Evolutionary conservation across 108 stramenopile species (phyloP), one percentile per base, ranked within the genome.

Genomic region (Heterococcus sp.): DNA sequence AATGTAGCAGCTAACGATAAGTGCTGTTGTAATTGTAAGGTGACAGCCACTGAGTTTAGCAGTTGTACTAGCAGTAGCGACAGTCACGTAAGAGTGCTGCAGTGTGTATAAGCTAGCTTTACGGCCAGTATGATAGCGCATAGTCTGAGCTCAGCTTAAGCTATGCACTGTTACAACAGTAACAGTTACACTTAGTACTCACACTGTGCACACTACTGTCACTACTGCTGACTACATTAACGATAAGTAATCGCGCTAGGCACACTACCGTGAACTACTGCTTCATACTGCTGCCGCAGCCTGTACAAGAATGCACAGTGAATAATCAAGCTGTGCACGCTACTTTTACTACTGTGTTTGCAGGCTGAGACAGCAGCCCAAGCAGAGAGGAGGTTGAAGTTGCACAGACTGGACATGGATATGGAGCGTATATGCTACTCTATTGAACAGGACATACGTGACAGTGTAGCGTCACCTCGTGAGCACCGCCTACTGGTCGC

Each of bases 401-500:
- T 75, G 34, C 69, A 75, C 65, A 34, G 69, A 14, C 75, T 83
- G 35, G 82, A 75, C 75, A 74, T 75, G 29, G 96, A 97, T 72
- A 73, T 95, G 76, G 96, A 97, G 72, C 71, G 95, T 37, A 92
- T 95, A 28, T 95, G 92, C 73, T 91, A 91, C 33, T 95, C 94
- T 76, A 89, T 97, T 3, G 91, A 92, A 3, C 91, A 92, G 66
- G 73, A 74, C 65, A 82, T 82, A 28, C 40, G 38, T 0, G 81
- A 82, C 73, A 68, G 73, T 4, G 65, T 72, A 37, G 14, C 75
- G 39, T 75, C 83, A 5, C 71, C 37, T 36, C 75, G 76, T 3
- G 86, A 95, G 77, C 94, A 97, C 89, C 86, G 95, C 71, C 82
- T 95, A 38, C 93, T 95, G 38, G 95, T 97, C 38, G 97, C 97